These are phyloP conservation scores for Aspergillus ochraceus DNA, from an alignment of 2,329 filamentous ascomycete species.

Conservation along the genomic window DNA sequence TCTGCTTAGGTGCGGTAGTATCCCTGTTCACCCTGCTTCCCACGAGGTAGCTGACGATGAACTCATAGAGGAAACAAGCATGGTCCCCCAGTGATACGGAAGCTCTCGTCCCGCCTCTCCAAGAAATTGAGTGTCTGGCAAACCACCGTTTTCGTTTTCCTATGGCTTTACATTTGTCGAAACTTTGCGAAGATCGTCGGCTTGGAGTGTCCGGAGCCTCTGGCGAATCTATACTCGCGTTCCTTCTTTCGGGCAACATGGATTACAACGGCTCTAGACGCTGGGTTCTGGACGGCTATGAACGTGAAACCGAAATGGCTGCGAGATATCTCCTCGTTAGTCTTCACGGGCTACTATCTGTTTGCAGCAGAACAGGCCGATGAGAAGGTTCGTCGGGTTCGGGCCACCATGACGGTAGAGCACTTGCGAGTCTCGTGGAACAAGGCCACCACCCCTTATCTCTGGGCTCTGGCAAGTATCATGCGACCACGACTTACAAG, in stretches of 20 bases:
- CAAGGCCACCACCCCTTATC: slow-evolving; percentile 85
- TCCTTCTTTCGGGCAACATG: slow-evolving; percentile 96
- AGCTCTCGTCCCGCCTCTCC: slow-evolving; percentile 69
- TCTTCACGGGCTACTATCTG: slow-evolving; percentile 88
- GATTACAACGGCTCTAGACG: slow-evolving; percentile 91
- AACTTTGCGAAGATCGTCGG: slow-evolving; percentile 93
- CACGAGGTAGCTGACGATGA: background rate
- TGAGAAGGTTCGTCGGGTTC: slow-evolving; percentile 90
- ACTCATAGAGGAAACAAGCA: slow-evolving; percentile 72
- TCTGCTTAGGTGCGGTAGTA: slow-evolving; percentile 64
- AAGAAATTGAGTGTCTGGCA: slow-evolving; percentile 83
- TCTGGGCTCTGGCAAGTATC: slow-evolving; percentile 69
- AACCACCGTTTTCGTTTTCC: slow-evolving; percentile 78
- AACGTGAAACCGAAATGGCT: slow-evolving; percentile 77
- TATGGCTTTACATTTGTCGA: slow-evolving; percentile 85
- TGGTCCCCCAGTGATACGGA: slow-evolving; percentile 60
- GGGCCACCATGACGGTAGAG: slow-evolving; percentile 82
- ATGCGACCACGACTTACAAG: slow-evolving; percentile 76
- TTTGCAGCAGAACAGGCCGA: slow-evolving; percentile 91
- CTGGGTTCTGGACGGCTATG: slow-evolving; percentile 99
- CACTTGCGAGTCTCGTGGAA: slow-evolving; percentile 94
- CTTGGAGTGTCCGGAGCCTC: slow-evolving; percentile 86
- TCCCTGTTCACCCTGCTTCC: background rate
- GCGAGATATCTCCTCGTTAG: slow-evolving; percentile 75
- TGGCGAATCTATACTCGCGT: slow-evolving; percentile 89